These are phyloP conservation scores for Aspergillus diversus DNA, from an alignment of 495 filamentous ascomycete species.

Conservation along the genomic window DNA sequence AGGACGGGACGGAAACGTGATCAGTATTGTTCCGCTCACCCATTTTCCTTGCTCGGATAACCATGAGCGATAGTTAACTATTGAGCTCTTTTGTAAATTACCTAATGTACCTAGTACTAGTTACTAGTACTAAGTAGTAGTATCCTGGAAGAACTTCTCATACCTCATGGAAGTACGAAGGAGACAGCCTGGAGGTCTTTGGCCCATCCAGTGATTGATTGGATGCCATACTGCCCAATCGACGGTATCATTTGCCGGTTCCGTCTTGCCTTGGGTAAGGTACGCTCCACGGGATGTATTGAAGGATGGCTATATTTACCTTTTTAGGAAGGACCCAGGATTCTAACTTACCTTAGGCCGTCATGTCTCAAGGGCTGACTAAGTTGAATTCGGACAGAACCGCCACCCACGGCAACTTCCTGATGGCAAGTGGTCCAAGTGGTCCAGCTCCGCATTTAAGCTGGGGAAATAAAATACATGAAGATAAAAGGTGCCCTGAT, in stretches of 20 bases:
- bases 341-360: background rate
- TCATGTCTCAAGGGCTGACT: background rate
- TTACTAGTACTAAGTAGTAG: background rate
- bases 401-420: background rate
- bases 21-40: constrained; percentile 23
- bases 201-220: constrained; percentile 3
- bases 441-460: background rate
- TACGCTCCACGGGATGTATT: background rate
- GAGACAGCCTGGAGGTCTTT: too few species aligned
- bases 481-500: background rate
- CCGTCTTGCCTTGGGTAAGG: constrained; percentile 18
- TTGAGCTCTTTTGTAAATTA: background rate
- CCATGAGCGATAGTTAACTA: constrained; percentile 33
- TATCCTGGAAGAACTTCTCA: background rate
- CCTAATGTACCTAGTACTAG: too few species aligned
- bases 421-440: background rate
- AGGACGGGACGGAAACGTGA: constrained; percentile 23
- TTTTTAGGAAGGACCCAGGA: constrained; percentile 17
- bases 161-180: too few species aligned
- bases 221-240: constrained; percentile 19
- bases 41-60: constrained; percentile 27
- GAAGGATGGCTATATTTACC: background rate
- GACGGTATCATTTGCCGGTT: constrained; percentile 15
- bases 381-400: background rate
- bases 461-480: background rate